Base-by-base conservation (phyloP, 495 filamentous ascomycete genomes). In the Hapsidospora chrysogenum region DNA sequence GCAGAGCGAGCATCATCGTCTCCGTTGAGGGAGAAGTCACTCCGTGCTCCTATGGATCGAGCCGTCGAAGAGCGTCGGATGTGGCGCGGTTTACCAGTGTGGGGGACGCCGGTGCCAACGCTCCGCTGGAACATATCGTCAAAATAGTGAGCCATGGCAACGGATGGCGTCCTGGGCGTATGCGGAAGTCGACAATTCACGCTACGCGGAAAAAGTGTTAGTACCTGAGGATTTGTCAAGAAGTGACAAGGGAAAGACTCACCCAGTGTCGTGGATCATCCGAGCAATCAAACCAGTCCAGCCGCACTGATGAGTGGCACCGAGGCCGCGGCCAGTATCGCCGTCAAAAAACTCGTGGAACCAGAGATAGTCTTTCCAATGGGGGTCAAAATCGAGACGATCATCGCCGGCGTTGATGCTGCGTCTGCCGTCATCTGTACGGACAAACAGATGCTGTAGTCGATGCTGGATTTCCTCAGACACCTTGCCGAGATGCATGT, bases 321-420 rank as follows among this genome's bases (percentile, higher is more conserved):
- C 87, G 6, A 95, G 63, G 4, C 89, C 87, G 34, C 84, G 75
- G 11, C 89, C 87, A 17, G 63, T 76, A 49, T 96, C 89, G 18
- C 82, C 87, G 45, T 96, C 86, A 47, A 96, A 96, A 62, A 92
- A 96, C 53, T 96, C 87, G 48, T 92, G 78, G 66, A 92, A 96
- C 78, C 83, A 93, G 40, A 95, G 57, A 46, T 92, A 72, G 49
- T 95, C 85, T 50, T 73, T 84, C 87, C 87, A 95, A 56, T 93
- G 61, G 16, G 80, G 72, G 52, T 96, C 82, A 42, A 76, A 89
- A 57, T 96, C 84, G 21, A 96, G 73, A 40, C 77, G 61, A 36
- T 93, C 79, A 38, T 74, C 84, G 16, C 77, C 72, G 33, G 67
- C 75, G 42, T 94, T 85, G 63, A 89, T 78, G 25, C 85, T 86